Base-by-base conservation (phyloP, 73 alveolate species). In the Tetrahymena thermophila region DNA sequence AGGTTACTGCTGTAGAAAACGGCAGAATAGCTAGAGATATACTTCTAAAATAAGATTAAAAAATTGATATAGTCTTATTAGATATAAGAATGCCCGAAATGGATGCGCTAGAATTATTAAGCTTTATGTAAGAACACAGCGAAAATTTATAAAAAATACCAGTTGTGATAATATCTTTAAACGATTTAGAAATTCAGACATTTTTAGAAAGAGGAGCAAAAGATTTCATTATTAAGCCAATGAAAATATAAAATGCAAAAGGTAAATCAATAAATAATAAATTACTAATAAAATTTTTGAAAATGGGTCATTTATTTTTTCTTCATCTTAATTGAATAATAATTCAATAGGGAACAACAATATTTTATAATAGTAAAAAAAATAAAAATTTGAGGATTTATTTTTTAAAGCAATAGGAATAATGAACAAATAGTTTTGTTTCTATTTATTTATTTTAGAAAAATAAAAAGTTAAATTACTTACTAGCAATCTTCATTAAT, bases 181-280 rank as follows among this genome's bases (percentile, higher is more conserved):
- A 97, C 71, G 98, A 94, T 34, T 96, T 94, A 56, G 97, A 94
- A 83, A 97, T 96, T 34, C 93, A 94, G 23, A 94, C 97, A 35
- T 97, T 98, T 93, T 13, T 95, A 56, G 97, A 94, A 35, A 57
- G 71, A 16, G 99, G 99, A 28, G 99, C 99, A 31, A 56, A 38
- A 57, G 98, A 98, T 94, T 98, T 96, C 96, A 93, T 98, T 40
- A 97, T 98, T 58, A 98, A 98, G 96, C 99, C 99, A 16, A 94
- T 98, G 17, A 94, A 57, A 44, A 43, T 85, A 31, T 43, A 94
- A 85, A 94, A 94, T 85, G 95, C 85, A 35, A 42, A 85, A 94
- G 95, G 95, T 56, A 56, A 56, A 19, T 10, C 6, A 9, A 19
- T 19, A 56, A 56, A 10, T n/a, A 56, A 56, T 19, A 10, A 7